Conservation (phyloP, 257 asterid species). For the Scutellaria galericulata region DNA sequence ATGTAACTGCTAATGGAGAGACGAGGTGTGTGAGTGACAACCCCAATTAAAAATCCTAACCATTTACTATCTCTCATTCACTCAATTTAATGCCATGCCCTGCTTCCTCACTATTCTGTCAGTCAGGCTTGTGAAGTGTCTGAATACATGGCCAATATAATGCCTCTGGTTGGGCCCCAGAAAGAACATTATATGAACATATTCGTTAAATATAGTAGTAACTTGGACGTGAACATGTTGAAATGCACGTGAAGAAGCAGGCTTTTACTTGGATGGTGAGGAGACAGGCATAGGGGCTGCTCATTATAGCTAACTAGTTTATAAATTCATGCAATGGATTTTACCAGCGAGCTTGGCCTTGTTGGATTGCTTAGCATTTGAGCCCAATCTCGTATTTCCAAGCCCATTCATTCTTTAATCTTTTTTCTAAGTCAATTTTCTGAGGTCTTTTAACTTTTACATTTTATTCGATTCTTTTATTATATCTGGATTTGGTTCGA, state of each 20-base stretch:
- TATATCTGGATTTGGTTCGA: no score
- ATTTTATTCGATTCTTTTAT: no score
- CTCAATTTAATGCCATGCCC: constrained; percentile 20
- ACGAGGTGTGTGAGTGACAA: constrained; percentile 39
- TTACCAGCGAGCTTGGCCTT: no score
- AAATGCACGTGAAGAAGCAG: constrained; percentile 31
- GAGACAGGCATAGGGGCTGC: no score
- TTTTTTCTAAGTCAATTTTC: no score
- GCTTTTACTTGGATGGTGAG: not conserved
- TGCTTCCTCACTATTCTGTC: not conserved
- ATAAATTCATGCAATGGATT: no score
- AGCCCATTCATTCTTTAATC: no score
- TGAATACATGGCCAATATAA: not conserved
- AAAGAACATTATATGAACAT: not conserved
- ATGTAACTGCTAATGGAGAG: constrained; percentile 50
- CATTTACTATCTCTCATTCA: constrained; percentile 40
- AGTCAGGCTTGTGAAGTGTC: not conserved
- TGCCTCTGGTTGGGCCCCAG: not conserved
- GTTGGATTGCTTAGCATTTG: no score
- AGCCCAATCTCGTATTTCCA: no score
- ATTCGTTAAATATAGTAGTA: not conserved
- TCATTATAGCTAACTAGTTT: no score
- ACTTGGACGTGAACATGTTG: not conserved
- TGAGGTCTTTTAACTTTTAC: no score
- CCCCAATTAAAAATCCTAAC: constrained; percentile 44